Conservation (phyloP, 139 green algal species). For the Medakamo hakoo region DNA sequence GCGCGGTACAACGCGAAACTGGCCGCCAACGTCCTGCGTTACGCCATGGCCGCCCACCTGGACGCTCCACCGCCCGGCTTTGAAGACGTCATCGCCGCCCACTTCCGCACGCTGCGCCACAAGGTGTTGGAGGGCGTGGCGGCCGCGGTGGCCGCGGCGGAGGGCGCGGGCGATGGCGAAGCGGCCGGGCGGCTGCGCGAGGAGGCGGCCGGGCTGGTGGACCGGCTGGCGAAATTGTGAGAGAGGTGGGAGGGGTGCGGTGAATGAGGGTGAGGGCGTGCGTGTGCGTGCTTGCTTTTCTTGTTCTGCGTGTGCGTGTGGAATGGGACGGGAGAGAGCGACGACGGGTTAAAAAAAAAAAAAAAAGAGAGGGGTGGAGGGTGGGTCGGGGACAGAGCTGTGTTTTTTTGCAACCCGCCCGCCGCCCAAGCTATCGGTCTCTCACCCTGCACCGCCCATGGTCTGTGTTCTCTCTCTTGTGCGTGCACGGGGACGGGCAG, state of each 20-base stretch:
- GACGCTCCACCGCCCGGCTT: conserved; percentile 36
- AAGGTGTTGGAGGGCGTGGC: conserved; percentile 10
- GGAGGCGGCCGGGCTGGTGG: conserved; percentile 5
- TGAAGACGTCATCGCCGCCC: conserved; percentile 14
- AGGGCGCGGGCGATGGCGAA: conserved; percentile 7
- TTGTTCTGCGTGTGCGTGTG: too few relatives aligned
- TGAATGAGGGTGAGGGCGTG: too few relatives aligned
- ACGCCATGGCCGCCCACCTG: conserved; percentile 53
- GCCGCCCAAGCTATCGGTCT: too few relatives aligned
- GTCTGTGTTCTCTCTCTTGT: too few relatives aligned
- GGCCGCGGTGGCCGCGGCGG: conserved; percentile 6
- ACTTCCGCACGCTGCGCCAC: conserved; percentile 13
- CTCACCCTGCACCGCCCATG: too few relatives aligned
- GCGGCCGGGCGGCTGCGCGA: conserved; percentile 4
- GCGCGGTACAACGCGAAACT: conserved; percentile 46
- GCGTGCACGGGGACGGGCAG: too few relatives aligned
- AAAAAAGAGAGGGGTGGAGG: too few relatives aligned
- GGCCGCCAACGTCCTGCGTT: conserved; percentile 39
- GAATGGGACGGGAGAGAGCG: conserved; percentile 3
- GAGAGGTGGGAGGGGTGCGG: too few relatives aligned
- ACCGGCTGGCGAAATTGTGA: conserved; percentile 7
- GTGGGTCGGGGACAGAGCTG: too few relatives aligned
- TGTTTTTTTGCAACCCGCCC: conserved; percentile 2
- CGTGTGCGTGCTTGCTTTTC: too few relatives aligned
- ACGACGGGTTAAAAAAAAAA: too few relatives aligned